Evolutionary conservation across 1,284 basidiomycete species (phyloP).

Genomic region (Ceraceosorus guamensis): DNA sequence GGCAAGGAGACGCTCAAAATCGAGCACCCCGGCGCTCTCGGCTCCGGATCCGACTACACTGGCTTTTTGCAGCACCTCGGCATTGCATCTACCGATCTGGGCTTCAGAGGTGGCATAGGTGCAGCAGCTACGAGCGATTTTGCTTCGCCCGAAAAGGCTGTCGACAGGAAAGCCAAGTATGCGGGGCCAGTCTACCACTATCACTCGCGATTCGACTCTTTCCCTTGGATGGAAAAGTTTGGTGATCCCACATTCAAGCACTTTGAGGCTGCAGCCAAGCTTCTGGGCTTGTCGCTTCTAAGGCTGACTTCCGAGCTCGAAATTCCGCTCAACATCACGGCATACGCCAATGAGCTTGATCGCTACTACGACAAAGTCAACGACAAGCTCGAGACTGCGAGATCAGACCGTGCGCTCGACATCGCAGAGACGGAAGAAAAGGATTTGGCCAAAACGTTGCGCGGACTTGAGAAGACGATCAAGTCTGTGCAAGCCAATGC

Average conservation of each 20-base stretch:
- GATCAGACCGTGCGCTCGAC: not conserved
- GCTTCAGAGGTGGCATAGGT: slow-evolving; percentile 39
- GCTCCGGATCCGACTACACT: slow-evolving; percentile 63
- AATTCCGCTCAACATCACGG: slow-evolving; percentile 66
- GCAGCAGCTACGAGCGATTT: too few species aligned
- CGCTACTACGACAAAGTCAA: slow-evolving; percentile 26
- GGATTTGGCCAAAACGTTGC: not conserved
- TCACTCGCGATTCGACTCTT: slow-evolving; percentile 64
- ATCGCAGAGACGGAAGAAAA: not conserved
- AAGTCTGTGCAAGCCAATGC: slow-evolving; percentile 16
- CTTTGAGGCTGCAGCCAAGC: slow-evolving; percentile 63
- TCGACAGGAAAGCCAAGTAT: too few species aligned
- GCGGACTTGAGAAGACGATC: slow-evolving; percentile 10
- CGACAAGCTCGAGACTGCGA: slow-evolving; percentile 12
- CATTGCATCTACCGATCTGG: slow-evolving; percentile 48
- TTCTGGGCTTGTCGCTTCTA: slow-evolving; percentile 53
- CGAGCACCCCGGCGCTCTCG: slow-evolving; percentile 25
- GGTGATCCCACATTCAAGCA: slow-evolving; percentile 69
- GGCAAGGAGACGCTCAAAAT: slow-evolving; percentile 13
- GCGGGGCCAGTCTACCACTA: slow-evolving; percentile 69
- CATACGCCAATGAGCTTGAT: slow-evolving; percentile 25
- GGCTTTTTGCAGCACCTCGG: slow-evolving; percentile 59
- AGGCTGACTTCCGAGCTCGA: slow-evolving; percentile 59
- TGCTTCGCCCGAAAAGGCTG: too few species aligned
- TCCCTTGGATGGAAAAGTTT: slow-evolving; percentile 66